Conservation (phyloP, 73 alveolate species). For the Tetrahymena malaccensis region DNA sequence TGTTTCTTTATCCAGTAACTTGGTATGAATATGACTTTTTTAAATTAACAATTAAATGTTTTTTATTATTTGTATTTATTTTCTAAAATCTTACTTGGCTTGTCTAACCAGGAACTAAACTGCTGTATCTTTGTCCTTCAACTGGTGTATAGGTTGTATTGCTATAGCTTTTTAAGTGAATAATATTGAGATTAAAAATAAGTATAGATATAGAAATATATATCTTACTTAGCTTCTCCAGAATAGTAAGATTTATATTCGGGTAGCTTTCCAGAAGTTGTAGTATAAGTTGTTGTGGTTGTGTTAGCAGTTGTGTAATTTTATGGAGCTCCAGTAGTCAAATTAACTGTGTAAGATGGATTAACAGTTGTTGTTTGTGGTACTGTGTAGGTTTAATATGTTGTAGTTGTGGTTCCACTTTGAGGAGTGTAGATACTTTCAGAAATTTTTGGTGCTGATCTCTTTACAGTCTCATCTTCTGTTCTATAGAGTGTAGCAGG, state of each 20-base stretch:
- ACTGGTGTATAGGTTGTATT: neutral
- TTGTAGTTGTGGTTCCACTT: neutral
- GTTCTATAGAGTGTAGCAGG: neutral
- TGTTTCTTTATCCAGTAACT: neutral
- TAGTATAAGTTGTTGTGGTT: neutral
- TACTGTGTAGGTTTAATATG: neutral
- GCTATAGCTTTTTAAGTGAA: neutral
- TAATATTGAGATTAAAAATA: neutral
- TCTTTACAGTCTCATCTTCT: neutral
- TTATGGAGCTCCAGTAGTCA: neutral
- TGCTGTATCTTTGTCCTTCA: neutral
- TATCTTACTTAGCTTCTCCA: neutral
- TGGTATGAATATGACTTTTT: neutral
- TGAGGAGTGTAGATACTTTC: neutral
- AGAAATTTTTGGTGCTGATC: neutral
- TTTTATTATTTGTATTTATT: neutral
- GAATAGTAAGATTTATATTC: neutral
- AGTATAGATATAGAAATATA: neutral
- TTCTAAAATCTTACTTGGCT: neutral
- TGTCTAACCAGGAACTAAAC: neutral
- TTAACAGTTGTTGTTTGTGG: neutral
- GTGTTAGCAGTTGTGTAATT: neutral
- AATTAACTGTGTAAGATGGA: no score
- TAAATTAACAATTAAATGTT: neutral
- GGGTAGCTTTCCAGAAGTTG: neutral